Evolutionary conservation across 306 rosid species (phyloP).

Genomic region (Aeschynomene evenia): DNA sequence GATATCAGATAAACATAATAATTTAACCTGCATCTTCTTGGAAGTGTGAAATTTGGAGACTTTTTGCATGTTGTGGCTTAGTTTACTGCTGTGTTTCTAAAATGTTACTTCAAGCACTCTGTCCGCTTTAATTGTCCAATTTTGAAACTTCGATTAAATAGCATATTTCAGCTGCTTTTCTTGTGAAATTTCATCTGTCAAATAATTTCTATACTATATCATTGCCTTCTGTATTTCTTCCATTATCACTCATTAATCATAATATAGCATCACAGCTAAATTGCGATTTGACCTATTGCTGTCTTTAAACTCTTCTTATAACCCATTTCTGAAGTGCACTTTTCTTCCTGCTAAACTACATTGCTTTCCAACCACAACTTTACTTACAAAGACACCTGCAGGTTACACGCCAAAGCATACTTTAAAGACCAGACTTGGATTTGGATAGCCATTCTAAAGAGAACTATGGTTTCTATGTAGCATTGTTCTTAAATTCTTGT

Average conservation of each 20-base stretch:
- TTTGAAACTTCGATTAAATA: conserved; percentile 12
- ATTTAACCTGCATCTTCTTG: neutral
- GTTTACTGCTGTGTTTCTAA: conserved; percentile 10
- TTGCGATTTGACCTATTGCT: neutral
- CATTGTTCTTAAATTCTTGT: neutral
- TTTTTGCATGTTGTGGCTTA: conserved; percentile 21
- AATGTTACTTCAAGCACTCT: conserved; percentile 11
- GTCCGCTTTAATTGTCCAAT: neutral
- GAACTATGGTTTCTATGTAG: neutral
- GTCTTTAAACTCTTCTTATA: conserved; percentile 18
- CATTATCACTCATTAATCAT: neutral
- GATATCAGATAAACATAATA: conserved; percentile 21
- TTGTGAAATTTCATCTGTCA: conserved; percentile 17
- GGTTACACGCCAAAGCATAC: conserved; percentile 4
- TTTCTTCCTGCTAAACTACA: neutral
- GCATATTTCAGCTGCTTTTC: neutral
- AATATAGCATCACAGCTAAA: neutral
- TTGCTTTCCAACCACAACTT: conserved; percentile 20
- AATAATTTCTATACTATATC: neutral
- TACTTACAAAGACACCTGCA: neutral
- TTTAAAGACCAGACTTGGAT: conserved; percentile 16
- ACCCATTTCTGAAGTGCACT: conserved; percentile 1
- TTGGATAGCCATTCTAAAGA: conserved; percentile 1
- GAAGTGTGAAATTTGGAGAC: conserved; percentile 7
- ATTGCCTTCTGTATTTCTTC: neutral